Evolutionary conservation across 2,329 filamentous ascomycete species (phyloP), one percentile per base, ranked within the genome.

Genomic region (Fusarium sororula): DNA sequence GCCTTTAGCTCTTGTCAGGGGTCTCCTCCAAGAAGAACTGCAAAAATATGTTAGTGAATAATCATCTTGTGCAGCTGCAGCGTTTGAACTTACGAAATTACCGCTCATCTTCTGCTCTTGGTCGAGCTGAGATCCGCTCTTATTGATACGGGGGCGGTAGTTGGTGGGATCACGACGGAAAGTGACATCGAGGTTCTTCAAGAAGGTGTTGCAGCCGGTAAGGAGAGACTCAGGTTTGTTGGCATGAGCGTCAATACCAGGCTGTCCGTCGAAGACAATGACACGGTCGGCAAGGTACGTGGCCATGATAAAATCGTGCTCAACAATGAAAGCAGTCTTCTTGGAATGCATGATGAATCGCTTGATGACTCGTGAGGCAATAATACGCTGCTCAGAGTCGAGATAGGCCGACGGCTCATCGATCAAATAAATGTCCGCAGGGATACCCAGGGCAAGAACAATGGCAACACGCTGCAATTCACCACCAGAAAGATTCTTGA

Each of bases 341-440:
- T 98, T 98, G 79, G 95, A 92, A 88, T 99, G 96, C 96, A 99
- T 99, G 85, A 99, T 99, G 89, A 97, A 99, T 77, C 96, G 93
- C 89, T 99, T 99, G 87, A 99, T 99, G 82, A 99, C 97, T 81
- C 95, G 93, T 51, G 96, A 93, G 71, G 95, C 96, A 79, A 99
- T 92, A 81, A 99, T 98, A 93, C 96, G 96, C 86, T 99, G 96
- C 86, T 99, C 96, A 56, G 96, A 98, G 84, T 99, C 96, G 67
- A 99, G 93, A 85, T 99, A 99, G 72, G 95, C 95, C 77, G 93
- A 96, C 53, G 96, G 96, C 86, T 99, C 96, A 81, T 99, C 96
- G 80, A 99, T 99, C 74, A 99, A 89, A 84, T 99, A 99, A 81
- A 99, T 98, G 80, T 99, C 96, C 64, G 96, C 96, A 38, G 96